Conservation (phyloP, 352 stramenopile species). For the Phytophthora crassamura region DNA sequence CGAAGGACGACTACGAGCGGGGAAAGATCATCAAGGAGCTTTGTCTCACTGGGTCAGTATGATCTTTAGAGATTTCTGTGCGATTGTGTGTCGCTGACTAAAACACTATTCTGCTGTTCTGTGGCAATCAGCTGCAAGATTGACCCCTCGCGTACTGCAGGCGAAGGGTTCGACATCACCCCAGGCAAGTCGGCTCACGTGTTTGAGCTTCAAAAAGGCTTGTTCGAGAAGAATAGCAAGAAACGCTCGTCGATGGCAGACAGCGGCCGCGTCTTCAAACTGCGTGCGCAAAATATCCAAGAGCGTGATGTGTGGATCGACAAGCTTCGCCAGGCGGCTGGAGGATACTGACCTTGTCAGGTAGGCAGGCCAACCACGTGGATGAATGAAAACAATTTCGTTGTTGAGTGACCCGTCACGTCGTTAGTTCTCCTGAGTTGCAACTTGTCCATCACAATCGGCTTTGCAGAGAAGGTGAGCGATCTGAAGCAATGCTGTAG, state of each 20-base stretch:
- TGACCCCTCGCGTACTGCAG: slow-evolving; percentile 74
- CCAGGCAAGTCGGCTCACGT: slow-evolving; percentile 72
- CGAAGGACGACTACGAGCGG: slow-evolving; percentile 89
- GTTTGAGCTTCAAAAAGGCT: slow-evolving; percentile 73
- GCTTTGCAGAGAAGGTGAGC: slow-evolving; percentile 9
- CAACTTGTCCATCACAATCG: too few species aligned
- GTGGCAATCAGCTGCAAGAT: slow-evolving; percentile 57
- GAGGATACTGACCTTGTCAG: slow-evolving; percentile 36
- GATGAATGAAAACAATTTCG: slow-evolving; percentile 11
- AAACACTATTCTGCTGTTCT: background rate
- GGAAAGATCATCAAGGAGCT: slow-evolving; percentile 89
- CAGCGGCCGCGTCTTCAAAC: slow-evolving; percentile 80
- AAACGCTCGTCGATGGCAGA: slow-evolving; percentile 76
- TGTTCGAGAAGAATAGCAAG: slow-evolving; percentile 86
- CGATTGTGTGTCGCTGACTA: too few species aligned
- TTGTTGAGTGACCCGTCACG: background rate
- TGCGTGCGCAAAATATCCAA: slow-evolving; percentile 85
- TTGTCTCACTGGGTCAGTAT: slow-evolving; percentile 69
- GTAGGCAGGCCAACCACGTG: slow-evolving; percentile 4
- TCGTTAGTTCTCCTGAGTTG: slow-evolving; percentile 6
- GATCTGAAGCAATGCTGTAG: slow-evolving; percentile 2
- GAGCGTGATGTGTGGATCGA: slow-evolving; percentile 86
- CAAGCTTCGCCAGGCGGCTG: slow-evolving; percentile 66
- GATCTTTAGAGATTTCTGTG: background rate
- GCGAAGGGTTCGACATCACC: slow-evolving; percentile 87